phyloP scores from a whole-genome alignment of 2,329 filamentous ascomycete species.

The Xylaria sp. region DNA sequence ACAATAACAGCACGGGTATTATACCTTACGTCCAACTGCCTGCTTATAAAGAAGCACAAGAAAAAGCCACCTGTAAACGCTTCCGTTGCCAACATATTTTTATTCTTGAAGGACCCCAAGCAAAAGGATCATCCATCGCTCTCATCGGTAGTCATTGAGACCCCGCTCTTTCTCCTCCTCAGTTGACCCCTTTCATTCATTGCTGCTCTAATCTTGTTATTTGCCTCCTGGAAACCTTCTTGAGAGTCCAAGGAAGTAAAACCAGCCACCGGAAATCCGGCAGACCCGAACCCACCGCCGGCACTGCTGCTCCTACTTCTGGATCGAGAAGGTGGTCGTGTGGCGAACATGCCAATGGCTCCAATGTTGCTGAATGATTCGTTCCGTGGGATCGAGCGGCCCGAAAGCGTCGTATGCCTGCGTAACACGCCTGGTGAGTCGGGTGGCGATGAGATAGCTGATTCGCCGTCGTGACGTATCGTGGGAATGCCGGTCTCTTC shows the following conservation, averaged over 20 bases:
- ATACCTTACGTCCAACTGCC: conserved; percentile 2
- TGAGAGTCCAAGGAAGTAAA: conserved; percentile 76
- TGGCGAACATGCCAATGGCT: conserved; percentile 89
- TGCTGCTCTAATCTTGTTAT: conserved; percentile 82
- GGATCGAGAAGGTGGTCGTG: conserved; percentile 85
- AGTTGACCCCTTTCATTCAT: conserved; percentile 81
- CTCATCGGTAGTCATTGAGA: conserved; percentile 40
- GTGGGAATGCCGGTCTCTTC: conserved; percentile 49
- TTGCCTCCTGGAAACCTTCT: conserved; percentile 83
- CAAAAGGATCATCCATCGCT: conserved; percentile 38
- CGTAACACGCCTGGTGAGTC: conserved; percentile 52
- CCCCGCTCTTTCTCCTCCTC: conserved; percentile 64
- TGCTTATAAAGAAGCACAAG: not conserved
- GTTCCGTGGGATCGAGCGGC: conserved; percentile 76
- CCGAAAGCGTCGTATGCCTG: conserved; percentile 65
- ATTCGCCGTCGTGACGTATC: conserved; percentile 36
- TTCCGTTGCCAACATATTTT: not conserved
- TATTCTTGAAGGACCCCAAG: conserved; percentile 20
- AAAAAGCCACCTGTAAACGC: conserved; percentile 4
- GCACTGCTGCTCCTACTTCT: conserved; percentile 70
- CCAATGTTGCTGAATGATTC: conserved; percentile 94
- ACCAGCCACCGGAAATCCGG: conserved; percentile 73
- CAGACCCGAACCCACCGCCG: conserved; percentile 68
- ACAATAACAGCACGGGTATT: conserved; percentile 24
- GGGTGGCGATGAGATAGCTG: conserved; percentile 45